Evolutionary conservation across 2,329 filamentous ascomycete genomes (phyloP).

Genomic region (Phoma sp.): DNA sequence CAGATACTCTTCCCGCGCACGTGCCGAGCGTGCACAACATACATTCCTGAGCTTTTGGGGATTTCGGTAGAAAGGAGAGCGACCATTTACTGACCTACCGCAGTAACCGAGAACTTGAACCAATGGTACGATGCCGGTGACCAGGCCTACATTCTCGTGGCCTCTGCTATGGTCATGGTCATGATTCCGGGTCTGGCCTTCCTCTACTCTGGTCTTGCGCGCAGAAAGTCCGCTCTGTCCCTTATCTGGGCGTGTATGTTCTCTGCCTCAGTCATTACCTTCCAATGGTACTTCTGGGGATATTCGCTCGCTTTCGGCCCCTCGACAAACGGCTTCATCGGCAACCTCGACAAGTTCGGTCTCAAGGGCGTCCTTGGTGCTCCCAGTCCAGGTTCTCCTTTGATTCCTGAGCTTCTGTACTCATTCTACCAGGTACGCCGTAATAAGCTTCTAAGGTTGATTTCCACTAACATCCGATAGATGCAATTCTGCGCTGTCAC

Average conservation of each 20-base stretch:
- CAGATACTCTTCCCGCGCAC: slow-evolving; percentile 24
- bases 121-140: slow-evolving; percentile 94
- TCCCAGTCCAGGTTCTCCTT: slow-evolving; percentile 86
- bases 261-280: slow-evolving; percentile 86
- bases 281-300: slow-evolving; percentile 99
- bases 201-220: slow-evolving; percentile 96
- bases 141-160: slow-evolving; percentile 89
- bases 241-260: slow-evolving; percentile 98
- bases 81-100: slow-evolving; percentile 18
- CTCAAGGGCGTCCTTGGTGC: slow-evolving; percentile 81
- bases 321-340: slow-evolving; percentile 88
- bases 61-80: not conserved
- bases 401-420: slow-evolving; percentile 89
- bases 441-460: not conserved
- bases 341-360: slow-evolving; percentile 87
- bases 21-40: slow-evolving; percentile 23
- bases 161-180: slow-evolving; percentile 90
- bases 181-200: slow-evolving; percentile 98
- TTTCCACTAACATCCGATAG: slow-evolving; percentile 53
- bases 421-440: slow-evolving; percentile 86
- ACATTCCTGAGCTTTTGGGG: slow-evolving; percentile 1
- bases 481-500: slow-evolving; percentile 98
- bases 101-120: slow-evolving; percentile 87
- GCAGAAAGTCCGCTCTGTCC: slow-evolving; percentile 94
- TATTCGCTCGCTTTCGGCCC: slow-evolving; percentile 93